Base-by-base conservation (phyloP, 106 monocot genomes). In the Allium cepa region DNA sequence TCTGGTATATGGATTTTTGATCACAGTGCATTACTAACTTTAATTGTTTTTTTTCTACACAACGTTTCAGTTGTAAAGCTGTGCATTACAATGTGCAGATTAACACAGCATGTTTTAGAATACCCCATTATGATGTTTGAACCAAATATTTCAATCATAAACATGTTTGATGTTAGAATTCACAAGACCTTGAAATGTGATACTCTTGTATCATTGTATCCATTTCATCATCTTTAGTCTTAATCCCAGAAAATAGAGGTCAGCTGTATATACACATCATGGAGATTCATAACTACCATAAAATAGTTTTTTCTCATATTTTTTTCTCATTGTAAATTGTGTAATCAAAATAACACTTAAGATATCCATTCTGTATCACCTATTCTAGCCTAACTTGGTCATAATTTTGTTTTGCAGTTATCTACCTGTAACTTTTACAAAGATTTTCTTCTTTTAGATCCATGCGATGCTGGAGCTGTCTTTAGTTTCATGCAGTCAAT, bases 361-460 rank as follows among this genome's bases (percentile, higher is more conserved):
- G 36, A 36, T 36, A 36, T 36, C 5, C 36, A 36, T 36, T 3
- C 36, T 36, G 36, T 36, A 36, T 36, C 28, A 36, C 7, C 28
- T 36, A 4, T 22, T 26, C 13, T 72, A 62, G 49, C 53, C 14
- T 75, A 36, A 36, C 5, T 36, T 36, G 36, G 36, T 36, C 36
- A 36, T 36, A 36, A 36, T 36, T 36, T 36, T 36, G 36, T 67
- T 17, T 76, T 82, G 73, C 82, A 96, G 96, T 78, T 96, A 66
- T 88, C 95, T 11, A 84, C 91, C 53, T 88, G 96, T 75, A 77
- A 84, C 58, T 88, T 88, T 61, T 96, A 78, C 68, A 80, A 71
- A 59, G 96, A 96, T 82, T 96, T 96, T 79, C 88, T 96, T 56
- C 74, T 96, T 46, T 73, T 96, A 70, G 96, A 96, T 75, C 88